These are phyloP conservation scores for Rhododendron ovatum DNA, from an alignment of 148 eudicot genomes.

Conservation along the genomic window DNA sequence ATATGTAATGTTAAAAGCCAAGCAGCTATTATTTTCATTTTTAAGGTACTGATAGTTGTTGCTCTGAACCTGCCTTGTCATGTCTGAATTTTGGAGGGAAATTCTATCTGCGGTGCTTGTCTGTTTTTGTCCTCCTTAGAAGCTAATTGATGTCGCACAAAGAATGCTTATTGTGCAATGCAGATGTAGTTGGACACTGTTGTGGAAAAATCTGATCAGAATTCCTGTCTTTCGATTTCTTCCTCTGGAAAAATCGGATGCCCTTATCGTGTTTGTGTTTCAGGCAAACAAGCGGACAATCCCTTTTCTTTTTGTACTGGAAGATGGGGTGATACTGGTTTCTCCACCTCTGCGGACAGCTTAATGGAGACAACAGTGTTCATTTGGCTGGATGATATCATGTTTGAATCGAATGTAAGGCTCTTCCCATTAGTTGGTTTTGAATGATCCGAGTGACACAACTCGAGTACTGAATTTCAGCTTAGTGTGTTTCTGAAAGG, in stretches of 20 bases:
- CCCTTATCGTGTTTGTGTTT: background rate
- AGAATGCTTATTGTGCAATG: background rate
- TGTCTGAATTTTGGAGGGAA: background rate
- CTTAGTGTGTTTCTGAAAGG: background rate
- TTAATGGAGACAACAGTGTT: background rate
- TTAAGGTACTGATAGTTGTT: background rate
- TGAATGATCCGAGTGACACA: background rate
- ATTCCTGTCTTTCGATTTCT: background rate
- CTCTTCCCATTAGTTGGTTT: background rate
- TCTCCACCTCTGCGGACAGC: slow-evolving; percentile 9
- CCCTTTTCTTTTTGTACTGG: slow-evolving; percentile 10
- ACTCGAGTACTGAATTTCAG: background rate
- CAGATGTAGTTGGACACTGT: background rate
- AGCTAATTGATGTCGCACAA: background rate
- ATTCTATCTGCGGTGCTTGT: background rate
- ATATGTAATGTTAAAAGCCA: background rate
- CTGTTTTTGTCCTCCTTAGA: background rate
- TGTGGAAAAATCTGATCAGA: background rate
- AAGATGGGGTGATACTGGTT: slow-evolving; percentile 10
- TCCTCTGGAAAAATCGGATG: background rate
- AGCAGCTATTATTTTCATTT: background rate
- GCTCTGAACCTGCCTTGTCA: background rate
- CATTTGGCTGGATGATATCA: background rate
- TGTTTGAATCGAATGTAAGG: background rate
- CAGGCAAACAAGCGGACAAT: slow-evolving; percentile 10